phyloP scores from a whole-genome alignment of 345 rosid genomes.

The Ailanthus altissimus region DNA sequence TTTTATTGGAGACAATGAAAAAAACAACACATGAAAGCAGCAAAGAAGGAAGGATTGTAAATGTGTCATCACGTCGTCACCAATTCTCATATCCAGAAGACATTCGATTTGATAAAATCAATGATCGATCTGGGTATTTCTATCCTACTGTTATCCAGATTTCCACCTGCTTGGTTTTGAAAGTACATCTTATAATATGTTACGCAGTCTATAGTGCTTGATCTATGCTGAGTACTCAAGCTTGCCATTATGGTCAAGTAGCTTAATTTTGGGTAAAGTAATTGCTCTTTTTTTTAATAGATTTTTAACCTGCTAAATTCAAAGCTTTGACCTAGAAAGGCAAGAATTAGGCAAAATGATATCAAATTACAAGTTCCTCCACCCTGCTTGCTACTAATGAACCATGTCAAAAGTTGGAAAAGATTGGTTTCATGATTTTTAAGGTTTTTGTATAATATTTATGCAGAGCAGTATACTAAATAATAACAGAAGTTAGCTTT shows the following conservation, averaged over 20 bases:
- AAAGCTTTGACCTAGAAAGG: not conserved
- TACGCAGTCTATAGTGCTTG: not conserved
- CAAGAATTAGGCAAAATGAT: not conserved
- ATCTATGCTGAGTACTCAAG: not conserved
- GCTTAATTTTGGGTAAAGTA: not conserved
- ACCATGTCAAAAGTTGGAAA: not conserved
- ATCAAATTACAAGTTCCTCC: not conserved
- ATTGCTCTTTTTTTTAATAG: not conserved
- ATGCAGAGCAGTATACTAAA: not conserved
- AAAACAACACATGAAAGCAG: constrained; percentile 39
- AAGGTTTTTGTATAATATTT: not conserved
- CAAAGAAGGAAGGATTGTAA: constrained; percentile 54
- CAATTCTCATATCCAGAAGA: constrained; percentile 43
- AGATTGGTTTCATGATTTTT: not conserved
- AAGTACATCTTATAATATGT: not conserved
- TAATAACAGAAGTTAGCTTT: not conserved
- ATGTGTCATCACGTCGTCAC: constrained; percentile 43
- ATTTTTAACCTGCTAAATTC: not conserved
- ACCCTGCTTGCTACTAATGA: constrained; percentile 9
- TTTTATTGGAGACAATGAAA: constrained; percentile 49
- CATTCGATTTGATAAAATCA: constrained; percentile 45
- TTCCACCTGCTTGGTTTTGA: not conserved
- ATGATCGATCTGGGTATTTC: constrained; percentile 46
- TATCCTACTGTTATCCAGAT: not conserved
- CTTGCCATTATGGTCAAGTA: constrained; percentile 10